These are phyloP conservation scores for Dothideomycetes sp. DNA, from an alignment of 2,329 filamentous ascomycete species.

Conservation along the genomic window DNA sequence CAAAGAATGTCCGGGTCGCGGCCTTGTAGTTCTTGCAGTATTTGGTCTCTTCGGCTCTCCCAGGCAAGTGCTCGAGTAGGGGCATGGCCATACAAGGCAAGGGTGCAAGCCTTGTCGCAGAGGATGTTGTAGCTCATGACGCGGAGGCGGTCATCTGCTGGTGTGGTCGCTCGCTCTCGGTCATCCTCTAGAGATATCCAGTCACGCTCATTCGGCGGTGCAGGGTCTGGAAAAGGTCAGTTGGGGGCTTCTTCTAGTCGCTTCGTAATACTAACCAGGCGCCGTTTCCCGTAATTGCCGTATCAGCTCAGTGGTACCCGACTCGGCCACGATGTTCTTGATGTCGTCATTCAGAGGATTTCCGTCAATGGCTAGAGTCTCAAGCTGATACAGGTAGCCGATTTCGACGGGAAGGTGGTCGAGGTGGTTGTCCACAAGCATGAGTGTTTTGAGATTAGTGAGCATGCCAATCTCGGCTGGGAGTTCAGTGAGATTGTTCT, in stretches of 20 bases:
- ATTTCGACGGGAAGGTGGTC: slow-evolving; percentile 73
- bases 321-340: slow-evolving; percentile 74
- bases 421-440: slow-evolving; percentile 86
- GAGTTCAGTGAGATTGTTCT: slow-evolving; percentile 72
- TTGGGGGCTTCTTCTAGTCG: not conserved
- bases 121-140: slow-evolving; percentile 93
- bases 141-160: slow-evolving; percentile 55
- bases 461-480: slow-evolving; percentile 95
- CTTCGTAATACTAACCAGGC: slow-evolving; percentile 50
- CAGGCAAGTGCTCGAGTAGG: slow-evolving; percentile 71
- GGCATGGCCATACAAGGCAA: slow-evolving; percentile 79
- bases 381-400: slow-evolving; percentile 77
- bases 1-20: slow-evolving; percentile 83
- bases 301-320: slow-evolving; percentile 78
- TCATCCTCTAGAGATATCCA: slow-evolving; percentile 61
- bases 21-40: slow-evolving; percentile 69
- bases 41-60: slow-evolving; percentile 75
- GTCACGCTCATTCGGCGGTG: slow-evolving; percentile 64
- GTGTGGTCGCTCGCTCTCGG: slow-evolving; percentile 15
- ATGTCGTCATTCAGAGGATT: slow-evolving; percentile 70
- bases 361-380: slow-evolving; percentile 83
- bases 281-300: slow-evolving; percentile 73
- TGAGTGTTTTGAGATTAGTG: slow-evolving; percentile 73
- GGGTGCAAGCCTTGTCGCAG: slow-evolving; percentile 85
- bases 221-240: slow-evolving; percentile 49